Evolutionary conservation across 495 filamentous ascomycete species (phyloP).

Genomic region (Acidiella bohemica): DNA sequence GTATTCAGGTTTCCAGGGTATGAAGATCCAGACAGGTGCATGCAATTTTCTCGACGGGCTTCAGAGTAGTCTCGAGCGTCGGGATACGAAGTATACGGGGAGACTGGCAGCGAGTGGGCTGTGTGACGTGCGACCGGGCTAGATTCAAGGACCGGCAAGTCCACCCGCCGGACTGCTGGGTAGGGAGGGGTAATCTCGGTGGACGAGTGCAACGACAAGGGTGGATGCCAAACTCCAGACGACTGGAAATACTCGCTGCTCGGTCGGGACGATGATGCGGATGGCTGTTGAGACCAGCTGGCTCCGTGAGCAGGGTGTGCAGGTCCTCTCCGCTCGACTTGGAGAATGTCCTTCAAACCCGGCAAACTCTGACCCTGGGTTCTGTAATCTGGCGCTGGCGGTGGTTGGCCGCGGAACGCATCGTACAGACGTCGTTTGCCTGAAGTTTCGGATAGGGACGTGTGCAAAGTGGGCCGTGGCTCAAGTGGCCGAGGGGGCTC

Average conservation of each 20-base stretch:
- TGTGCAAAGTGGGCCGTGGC: slow-evolving; percentile 7
- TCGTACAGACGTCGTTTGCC: slow-evolving; percentile 2
- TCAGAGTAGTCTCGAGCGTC: slow-evolving; percentile 8
- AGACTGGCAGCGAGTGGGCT: slow-evolving; percentile 7
- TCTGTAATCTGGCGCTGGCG: slow-evolving; percentile 1
- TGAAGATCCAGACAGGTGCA: slow-evolving; percentile 1
- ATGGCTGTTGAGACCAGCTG: neutral
- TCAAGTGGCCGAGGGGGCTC: slow-evolving; percentile 14
- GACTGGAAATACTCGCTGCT: neutral
- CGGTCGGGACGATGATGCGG: neutral
- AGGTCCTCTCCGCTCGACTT: too few relatives aligned
- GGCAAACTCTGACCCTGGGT: slow-evolving; percentile 9
- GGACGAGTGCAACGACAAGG: slow-evolving; percentile 9
- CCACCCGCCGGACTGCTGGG: slow-evolving; percentile 2
- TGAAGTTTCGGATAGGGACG: slow-evolving; percentile 10
- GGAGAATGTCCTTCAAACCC: slow-evolving; percentile 14
- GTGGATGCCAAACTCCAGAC: slow-evolving; percentile 4
- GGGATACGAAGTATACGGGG: slow-evolving; percentile 8
- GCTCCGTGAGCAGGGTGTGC: neutral
- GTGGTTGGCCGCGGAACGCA: neutral
- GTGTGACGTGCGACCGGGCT: slow-evolving; percentile 6
- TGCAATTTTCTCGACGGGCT: neutral
- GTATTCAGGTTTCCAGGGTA: slow-evolving; percentile 1
- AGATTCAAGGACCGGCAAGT: slow-evolving; percentile 14
- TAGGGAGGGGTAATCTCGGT: neutral